Evolutionary conservation across 164 flowering plant genomes (phyloP).

Genomic region (Nymphaea thermarum): DNA sequence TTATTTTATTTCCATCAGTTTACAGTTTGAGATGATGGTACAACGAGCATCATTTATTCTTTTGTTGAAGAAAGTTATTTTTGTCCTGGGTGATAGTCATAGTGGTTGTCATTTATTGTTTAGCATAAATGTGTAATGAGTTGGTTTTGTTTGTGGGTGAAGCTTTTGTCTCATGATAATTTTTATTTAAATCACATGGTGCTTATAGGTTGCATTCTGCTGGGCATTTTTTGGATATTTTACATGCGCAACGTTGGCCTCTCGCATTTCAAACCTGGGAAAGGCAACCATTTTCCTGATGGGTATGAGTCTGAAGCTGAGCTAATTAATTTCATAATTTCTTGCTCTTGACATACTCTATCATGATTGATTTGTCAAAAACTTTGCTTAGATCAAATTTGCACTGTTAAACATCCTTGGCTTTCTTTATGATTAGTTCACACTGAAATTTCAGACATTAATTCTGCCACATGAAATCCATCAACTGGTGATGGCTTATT

Average conservation of each 20-base stretch:
- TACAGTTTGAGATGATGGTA: not conserved
- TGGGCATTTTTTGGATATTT: slow-evolving; percentile 69
- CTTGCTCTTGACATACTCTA: not conserved
- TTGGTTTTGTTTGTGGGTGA: not conserved
- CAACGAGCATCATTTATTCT: too few relatives aligned
- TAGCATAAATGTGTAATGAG: not conserved
- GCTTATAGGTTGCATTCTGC: slow-evolving; percentile 70
- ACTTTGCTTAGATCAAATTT: too few relatives aligned
- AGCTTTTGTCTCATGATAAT: not conserved
- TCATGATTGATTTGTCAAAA: too few relatives aligned
- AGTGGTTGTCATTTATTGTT: not conserved
- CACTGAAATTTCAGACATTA: too few relatives aligned
- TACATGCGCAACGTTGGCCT: slow-evolving; percentile 57
- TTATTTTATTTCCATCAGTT: too few relatives aligned
- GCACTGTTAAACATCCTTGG: too few relatives aligned
- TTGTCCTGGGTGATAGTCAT: too few relatives aligned
- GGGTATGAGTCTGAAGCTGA: slow-evolving; percentile 37
- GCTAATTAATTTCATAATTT: not conserved
- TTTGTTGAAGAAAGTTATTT: too few relatives aligned
- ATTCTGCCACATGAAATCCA: too few relatives aligned
- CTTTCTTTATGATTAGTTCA: too few relatives aligned
- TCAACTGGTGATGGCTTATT: too few relatives aligned
- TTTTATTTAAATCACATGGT: not conserved
- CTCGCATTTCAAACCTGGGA: slow-evolving; percentile 50
- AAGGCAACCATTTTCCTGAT: slow-evolving; percentile 80